Conservation (phyloP, 352 stramenopile species). For the Phytophthora melonis region DNA sequence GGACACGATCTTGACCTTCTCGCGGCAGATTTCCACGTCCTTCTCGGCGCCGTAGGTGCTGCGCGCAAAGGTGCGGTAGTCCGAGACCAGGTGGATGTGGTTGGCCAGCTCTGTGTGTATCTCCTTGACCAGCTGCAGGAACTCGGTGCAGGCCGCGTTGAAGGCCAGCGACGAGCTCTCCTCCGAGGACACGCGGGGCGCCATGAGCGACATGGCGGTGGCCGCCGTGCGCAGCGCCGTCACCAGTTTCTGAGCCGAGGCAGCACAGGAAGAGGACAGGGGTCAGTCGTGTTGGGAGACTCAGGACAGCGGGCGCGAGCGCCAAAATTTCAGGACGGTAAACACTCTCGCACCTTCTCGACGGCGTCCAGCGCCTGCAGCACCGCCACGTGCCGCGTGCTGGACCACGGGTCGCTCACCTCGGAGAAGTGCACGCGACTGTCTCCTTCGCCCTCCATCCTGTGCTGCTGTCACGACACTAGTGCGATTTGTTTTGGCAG, state of each 20-base stretch:
- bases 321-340: constrained; percentile 5
- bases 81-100: constrained; percentile 87
- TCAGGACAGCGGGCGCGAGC: neutral
- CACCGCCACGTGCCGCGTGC: constrained; percentile 76
- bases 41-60: constrained; percentile 89
- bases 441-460: constrained; percentile 72
- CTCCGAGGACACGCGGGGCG: constrained; percentile 66
- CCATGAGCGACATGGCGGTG: constrained; percentile 73
- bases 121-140: constrained; percentile 88
- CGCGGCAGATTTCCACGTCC: constrained; percentile 75
- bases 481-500: constrained; percentile 9
- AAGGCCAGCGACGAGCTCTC: constrained; percentile 79
- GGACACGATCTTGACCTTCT: constrained; percentile 83
- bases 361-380: constrained; percentile 79
- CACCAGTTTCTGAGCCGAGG: constrained; percentile 78
- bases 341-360: constrained; percentile 71
- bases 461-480: neutral
- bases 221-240: constrained; percentile 72
- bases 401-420: constrained; percentile 70
- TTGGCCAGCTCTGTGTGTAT: constrained; percentile 85
- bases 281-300: neutral
- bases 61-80: constrained; percentile 86
- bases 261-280: neutral
- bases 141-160: constrained; percentile 81
- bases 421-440: constrained; percentile 87